Base-by-base conservation (phyloP, 306 rosid species). In the Trifolium subterraneum region DNA sequence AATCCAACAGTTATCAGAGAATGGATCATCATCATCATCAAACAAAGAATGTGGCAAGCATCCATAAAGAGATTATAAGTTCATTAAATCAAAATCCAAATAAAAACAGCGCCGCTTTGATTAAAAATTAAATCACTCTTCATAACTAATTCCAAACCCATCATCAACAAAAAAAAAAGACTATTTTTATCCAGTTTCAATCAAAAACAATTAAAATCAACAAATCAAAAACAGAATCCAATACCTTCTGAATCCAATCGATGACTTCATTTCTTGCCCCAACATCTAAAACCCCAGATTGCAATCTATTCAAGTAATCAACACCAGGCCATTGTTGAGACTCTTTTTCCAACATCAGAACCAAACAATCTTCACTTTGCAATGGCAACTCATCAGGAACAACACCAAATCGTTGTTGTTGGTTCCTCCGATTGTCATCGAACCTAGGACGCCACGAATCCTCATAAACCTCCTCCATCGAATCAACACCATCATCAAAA, bases 191-290 rank as follows among this genome's bases (percentile, higher is more conserved):
- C 6, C 6, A 22, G 2, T 38, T 75, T 76, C 50, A 38, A 67
- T 4, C 13, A 20, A 52, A 73, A 61, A 61, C 31, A 42, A 45
- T 7, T 22, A 41, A 58, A 73, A 67, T 9, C 4, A 22, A 9
- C 39, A 72, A 11, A 15, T 20, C 4, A 48, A 73, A 55, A 70
- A 64, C 2, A 20, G 14, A 76, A 86, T 85, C 68, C 4, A 25
- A 1, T 74, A 95, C 99, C 99, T 92, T 86, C 52, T 39, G 67
- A 82, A 95, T 95, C 98, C 99, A 95, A 86, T 85, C 91, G 79
- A 90, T 84, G 44, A 96, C 90, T 48, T 88, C 90, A 18, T 76
- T 81, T 84, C 98, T 87, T 18, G 92, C 88, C 35, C 63, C 86
- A 16, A 83, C 76, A 77, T 95, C 92, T 86, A 92, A 89, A 78